Percentiles rank a stretch among this genome's conserved stretches.
Evolutionary conservation across 371 early-diverging fungal genomes (phyloP).

Genomic region (Apophysomyces ossiformis): DNA sequence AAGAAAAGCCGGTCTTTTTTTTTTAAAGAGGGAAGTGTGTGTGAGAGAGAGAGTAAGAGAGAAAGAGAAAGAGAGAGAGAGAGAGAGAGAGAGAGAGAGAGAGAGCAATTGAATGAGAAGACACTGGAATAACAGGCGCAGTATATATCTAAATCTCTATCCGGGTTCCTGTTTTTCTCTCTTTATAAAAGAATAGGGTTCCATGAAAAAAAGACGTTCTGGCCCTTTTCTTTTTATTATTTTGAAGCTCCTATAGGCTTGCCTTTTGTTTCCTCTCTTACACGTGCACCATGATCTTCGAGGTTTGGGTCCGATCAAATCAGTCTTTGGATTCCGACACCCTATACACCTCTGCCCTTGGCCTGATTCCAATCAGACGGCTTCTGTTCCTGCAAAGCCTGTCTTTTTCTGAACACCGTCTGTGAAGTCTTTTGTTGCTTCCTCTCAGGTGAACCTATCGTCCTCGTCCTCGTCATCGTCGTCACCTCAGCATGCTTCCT

Average conservation of each 20-base stretch:
- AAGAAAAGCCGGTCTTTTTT: too few species aligned
- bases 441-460: not conserved
- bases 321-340: conserved; percentile 4
- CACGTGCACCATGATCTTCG: conserved; percentile 3
- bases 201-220: not conserved
- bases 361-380: not conserved
- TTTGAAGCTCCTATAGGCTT: not conserved
- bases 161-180: not conserved
- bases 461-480: too few species aligned
- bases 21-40: not conserved
- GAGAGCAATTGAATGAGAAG: not conserved
- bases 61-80: not conserved
- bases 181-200: not conserved
- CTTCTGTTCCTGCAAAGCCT: not conserved
- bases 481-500: not conserved
- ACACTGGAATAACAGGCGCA: not conserved
- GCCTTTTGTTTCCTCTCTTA: not conserved
- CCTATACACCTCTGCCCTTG: not conserved
- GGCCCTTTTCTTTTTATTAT: not conserved
- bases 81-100: conserved; percentile 4
- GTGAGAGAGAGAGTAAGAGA: conserved; percentile 5
- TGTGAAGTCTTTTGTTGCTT: not conserved
- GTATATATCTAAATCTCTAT: not conserved
- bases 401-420: not conserved
- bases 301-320: not conserved